A percentile compares a stretch with the other conserved stretches of the same genome.
These are phyloP conservation scores for Chlorella variabilis DNA, from an alignment of 163 green algal genomes.

Conservation along the genomic window DNA sequence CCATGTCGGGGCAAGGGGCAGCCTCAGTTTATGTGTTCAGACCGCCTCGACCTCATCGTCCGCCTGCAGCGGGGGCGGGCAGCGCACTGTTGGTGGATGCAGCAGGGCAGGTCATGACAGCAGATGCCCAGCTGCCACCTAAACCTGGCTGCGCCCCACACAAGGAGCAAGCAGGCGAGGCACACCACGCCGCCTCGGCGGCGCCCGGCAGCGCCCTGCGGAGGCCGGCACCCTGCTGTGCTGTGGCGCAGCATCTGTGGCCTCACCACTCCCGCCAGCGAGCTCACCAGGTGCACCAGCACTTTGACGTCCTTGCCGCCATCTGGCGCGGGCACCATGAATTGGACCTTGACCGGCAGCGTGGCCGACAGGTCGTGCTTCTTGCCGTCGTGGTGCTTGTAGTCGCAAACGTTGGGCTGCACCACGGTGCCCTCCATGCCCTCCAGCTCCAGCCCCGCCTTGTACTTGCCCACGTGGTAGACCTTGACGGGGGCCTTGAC, in stretches of 20 bases:
- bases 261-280: too few species aligned
- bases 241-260: too few species aligned
- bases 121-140: too few species aligned
- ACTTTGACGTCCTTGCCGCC: constrained; percentile 57
- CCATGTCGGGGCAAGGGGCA: too few species aligned
- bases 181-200: too few species aligned
- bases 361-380: constrained; percentile 64
- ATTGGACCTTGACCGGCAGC: constrained; percentile 62
- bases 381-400: constrained; percentile 67
- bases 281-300: constrained; percentile 57
- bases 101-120: too few species aligned
- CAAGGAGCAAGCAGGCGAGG: too few species aligned
- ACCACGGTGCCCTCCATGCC: constrained; percentile 61
- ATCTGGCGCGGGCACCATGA: constrained; percentile 43
- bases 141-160: too few species aligned
- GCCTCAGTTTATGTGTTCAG: background rate
- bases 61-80: too few species aligned
- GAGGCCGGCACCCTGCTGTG: too few species aligned
- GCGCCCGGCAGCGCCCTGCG: too few species aligned
- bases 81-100: too few species aligned
- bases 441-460: constrained; percentile 62
- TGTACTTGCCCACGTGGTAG: constrained; percentile 63
- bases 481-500: constrained; percentile 61
- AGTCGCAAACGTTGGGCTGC: constrained; percentile 59
- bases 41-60: background rate